These are phyloP conservation scores for Raffaelea arxii DNA, from an alignment of 2,329 filamentous ascomycete species.

Conservation along the genomic window DNA sequence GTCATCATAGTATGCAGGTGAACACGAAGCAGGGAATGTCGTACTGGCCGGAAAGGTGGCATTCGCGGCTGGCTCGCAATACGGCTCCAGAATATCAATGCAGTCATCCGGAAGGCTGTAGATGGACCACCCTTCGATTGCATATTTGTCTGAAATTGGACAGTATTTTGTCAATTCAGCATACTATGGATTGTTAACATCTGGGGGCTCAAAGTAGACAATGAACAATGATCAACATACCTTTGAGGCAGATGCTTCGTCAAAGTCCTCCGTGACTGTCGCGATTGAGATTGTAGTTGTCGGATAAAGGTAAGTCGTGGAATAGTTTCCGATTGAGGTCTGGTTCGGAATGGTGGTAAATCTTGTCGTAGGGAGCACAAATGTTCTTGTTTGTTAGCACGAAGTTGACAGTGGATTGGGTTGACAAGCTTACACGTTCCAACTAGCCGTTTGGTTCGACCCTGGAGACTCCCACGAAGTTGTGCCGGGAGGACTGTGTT, in stretches of 20 bases:
- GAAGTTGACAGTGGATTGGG: too few species aligned
- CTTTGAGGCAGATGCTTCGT: too few species aligned
- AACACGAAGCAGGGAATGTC: neutral
- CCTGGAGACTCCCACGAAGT: too few species aligned
- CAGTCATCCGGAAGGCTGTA: neutral
- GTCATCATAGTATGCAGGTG: neutral
- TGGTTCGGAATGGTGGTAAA: neutral
- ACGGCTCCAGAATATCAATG: neutral
- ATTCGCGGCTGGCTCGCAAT: neutral
- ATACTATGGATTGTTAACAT: too few species aligned
- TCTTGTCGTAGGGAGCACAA: constrained; percentile 28
- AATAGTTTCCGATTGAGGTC: neutral
- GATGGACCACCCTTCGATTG: neutral
- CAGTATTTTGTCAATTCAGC: neutral
- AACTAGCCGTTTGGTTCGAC: too few species aligned
- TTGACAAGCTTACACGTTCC: too few species aligned
- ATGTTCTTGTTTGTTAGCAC: too few species aligned
- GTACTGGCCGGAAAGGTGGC: neutral
- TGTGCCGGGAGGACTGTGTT: too few species aligned
- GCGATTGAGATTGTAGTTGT: neutral
- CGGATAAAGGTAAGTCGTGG: neutral
- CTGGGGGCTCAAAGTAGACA: too few species aligned
- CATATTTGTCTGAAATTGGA: neutral
- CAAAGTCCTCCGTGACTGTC: neutral
- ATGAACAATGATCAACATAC: neutral